phyloP scores from a whole-genome alignment of 2,329 filamentous ascomycete genomes.

The Aspergillus texensis region DNA sequence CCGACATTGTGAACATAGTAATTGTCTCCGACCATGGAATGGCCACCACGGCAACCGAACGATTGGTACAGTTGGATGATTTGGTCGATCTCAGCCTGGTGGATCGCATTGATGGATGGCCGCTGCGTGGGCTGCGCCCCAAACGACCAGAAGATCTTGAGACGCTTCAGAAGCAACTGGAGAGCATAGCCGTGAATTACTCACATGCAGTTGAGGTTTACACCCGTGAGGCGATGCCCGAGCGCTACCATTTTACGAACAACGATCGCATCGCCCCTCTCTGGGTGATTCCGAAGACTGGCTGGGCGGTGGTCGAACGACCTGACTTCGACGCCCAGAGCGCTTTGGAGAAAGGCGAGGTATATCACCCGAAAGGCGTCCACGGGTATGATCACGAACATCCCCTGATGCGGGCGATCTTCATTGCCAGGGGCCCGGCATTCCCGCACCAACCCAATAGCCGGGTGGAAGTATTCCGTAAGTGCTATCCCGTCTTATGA shows the following conservation, averaged over 20 bases:
- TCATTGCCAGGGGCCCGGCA: conserved; percentile 86
- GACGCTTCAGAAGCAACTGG: conserved; percentile 63
- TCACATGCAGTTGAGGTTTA: conserved; percentile 76
- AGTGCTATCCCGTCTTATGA: conserved; percentile 41
- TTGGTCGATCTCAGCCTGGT: conserved; percentile 77
- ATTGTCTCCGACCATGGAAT: conserved; percentile 98
- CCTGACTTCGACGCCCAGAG: conserved; percentile 75
- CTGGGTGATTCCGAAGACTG: conserved; percentile 90
- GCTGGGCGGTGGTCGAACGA: conserved; percentile 86
- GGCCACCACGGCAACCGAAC: conserved; percentile 82
- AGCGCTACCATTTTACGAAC: conserved; percentile 84
- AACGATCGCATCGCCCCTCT: conserved; percentile 90
- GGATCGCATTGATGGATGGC: conserved; percentile 90
- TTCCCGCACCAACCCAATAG: conserved; percentile 86
- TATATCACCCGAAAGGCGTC: conserved; percentile 80
- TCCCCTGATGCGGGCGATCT: conserved; percentile 94
- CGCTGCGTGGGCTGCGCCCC: conserved; percentile 82
- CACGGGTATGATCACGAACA: conserved; percentile 96
- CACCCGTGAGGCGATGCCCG: conserved; percentile 83
- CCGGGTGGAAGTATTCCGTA: conserved; percentile 78
- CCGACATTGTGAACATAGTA: conserved; percentile 86
- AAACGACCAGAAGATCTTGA: conserved; percentile 69
- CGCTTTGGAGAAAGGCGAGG: conserved; percentile 63
- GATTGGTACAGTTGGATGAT: conserved; percentile 88
- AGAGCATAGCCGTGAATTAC: conserved; percentile 61